Conservation (phyloP, 1,139 yeast genomes). For the Meyerozyma guilliermondii region DNA sequence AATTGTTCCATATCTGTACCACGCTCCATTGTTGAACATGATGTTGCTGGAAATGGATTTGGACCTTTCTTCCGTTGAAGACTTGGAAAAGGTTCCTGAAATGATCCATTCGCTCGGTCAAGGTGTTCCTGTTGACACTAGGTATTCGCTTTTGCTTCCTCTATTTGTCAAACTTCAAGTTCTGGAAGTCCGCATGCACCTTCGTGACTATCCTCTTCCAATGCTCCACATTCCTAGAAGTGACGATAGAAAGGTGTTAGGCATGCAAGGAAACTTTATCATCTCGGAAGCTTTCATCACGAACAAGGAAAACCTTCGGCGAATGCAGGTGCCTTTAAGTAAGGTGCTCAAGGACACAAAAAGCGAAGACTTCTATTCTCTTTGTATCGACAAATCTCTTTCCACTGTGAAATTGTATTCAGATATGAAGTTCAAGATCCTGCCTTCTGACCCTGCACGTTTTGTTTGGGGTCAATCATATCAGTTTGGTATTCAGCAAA, state of each 20-base stretch:
- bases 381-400: slow-evolving; percentile 71
- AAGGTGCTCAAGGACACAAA: slow-evolving; percentile 19
- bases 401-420: slow-evolving; percentile 72
- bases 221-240: slow-evolving; percentile 32
- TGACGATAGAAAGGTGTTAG: slow-evolving; percentile 19
- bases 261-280: slow-evolving; percentile 41
- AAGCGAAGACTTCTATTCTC: slow-evolving; percentile 44
- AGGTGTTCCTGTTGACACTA: slow-evolving; percentile 69
- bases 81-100: slow-evolving; percentile 46
- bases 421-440: slow-evolving; percentile 51
- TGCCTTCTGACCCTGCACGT: slow-evolving; percentile 56
- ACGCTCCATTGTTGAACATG: slow-evolving; percentile 62
- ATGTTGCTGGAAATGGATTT: slow-evolving; percentile 56
- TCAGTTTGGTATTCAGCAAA: slow-evolving; percentile 79
- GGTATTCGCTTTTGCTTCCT: slow-evolving; percentile 69
- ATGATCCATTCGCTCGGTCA: slow-evolving; percentile 73
- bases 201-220: slow-evolving; percentile 71
- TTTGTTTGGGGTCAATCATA: slow-evolving; percentile 85
- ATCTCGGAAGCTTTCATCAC: slow-evolving; percentile 42
- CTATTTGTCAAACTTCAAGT: slow-evolving; percentile 43
- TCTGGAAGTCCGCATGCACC: slow-evolving; percentile 48
- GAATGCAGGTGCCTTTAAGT: slow-evolving; percentile 55
- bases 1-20: slow-evolving; percentile 52
- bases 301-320: slow-evolving; percentile 46
- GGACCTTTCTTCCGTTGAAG: slow-evolving; percentile 47